phyloP scores from a whole-genome alignment of 2,329 filamentous ascomycete genomes.

The Coniosporium tulheliwenetii region DNA sequence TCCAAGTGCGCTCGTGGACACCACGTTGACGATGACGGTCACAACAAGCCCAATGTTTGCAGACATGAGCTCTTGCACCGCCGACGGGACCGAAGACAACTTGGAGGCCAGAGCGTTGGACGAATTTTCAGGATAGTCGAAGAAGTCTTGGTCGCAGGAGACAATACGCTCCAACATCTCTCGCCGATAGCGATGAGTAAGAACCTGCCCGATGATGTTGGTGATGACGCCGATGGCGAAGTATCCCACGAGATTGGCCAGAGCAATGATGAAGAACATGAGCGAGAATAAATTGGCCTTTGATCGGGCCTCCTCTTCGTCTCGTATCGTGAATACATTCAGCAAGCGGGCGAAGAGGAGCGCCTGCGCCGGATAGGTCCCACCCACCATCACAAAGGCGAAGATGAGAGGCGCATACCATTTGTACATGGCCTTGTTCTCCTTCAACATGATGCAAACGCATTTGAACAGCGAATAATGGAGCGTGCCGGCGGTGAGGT shows the following conservation, averaged over 20 bases:
- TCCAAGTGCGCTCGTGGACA: constrained; percentile 13
- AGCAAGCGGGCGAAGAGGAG: constrained; percentile 34
- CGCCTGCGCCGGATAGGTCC: constrained; percentile 31
- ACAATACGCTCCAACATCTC: constrained; percentile 16
- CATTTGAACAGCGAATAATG: constrained; percentile 18
- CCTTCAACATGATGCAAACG: constrained; percentile 19
- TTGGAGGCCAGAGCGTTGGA: constrained; percentile 31
- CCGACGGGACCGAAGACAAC: constrained; percentile 32
- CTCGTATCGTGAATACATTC: constrained; percentile 27
- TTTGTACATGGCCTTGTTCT: constrained; percentile 18
- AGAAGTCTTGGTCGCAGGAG: constrained; percentile 16
- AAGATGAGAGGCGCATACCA: constrained; percentile 19
- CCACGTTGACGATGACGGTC: constrained; percentile 16
- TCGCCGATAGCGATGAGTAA: constrained; percentile 17
- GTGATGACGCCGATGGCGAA: constrained; percentile 28
- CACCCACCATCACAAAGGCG: constrained; percentile 14
- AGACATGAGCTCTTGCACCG: constrained; percentile 34
- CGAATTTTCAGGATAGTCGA: constrained; percentile 30
- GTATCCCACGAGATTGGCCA: constrained; percentile 29
- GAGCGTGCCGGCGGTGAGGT: constrained; percentile 10
- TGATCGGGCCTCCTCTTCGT: constrained; percentile 19
- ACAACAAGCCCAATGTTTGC: constrained; percentile 23
- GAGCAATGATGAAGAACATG: constrained; percentile 40
- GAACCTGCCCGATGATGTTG: constrained; percentile 29
- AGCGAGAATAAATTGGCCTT: constrained; percentile 35